Evolutionary conservation across 768 basidiomycete species (phyloP).

Genomic region (Xanthoconium purpureum): DNA sequence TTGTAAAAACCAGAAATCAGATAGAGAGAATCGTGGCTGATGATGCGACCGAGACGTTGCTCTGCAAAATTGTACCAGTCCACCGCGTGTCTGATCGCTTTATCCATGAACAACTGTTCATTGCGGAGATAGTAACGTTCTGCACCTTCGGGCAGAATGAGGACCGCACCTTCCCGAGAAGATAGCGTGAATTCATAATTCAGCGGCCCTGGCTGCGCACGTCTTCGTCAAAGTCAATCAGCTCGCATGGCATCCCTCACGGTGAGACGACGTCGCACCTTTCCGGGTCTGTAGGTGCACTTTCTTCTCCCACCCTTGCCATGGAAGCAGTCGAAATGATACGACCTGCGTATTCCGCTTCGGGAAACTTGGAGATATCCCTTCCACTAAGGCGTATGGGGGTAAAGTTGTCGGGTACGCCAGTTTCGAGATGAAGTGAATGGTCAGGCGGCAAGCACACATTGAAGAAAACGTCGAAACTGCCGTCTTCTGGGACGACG

Average conservation of each 20-base stretch:
- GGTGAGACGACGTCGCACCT: background rate
- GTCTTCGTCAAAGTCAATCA: background rate
- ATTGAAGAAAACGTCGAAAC: constrained; percentile 38
- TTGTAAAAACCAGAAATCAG: constrained; percentile 16
- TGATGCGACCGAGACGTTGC: constrained; percentile 1
- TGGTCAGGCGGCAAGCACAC: constrained; percentile 31
- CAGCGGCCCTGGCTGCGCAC: background rate
- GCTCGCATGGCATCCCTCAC: no score
- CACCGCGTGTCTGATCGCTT: constrained; percentile 19
- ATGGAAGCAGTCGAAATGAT: constrained; percentile 13
- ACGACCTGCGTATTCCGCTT: constrained; percentile 9
- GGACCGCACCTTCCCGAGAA: constrained; percentile 29
- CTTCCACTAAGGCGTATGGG: constrained; percentile 16
- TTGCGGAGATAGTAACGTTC: constrained; percentile 23
- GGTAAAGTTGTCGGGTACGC: constrained; percentile 27
- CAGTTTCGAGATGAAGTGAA: constrained; percentile 3
- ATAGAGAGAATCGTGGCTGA: background rate
- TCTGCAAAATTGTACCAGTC: constrained; percentile 31
- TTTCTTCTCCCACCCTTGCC: background rate
- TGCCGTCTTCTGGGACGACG: constrained; percentile 29
- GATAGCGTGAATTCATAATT: constrained; percentile 14
- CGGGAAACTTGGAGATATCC: constrained; percentile 6
- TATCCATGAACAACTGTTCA: constrained; percentile 14
- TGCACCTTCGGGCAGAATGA: constrained; percentile 33
- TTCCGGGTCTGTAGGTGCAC: background rate